phyloP scores from a whole-genome alignment of 176 grass and related monocot species.

The Oryza meridionalis region DNA sequence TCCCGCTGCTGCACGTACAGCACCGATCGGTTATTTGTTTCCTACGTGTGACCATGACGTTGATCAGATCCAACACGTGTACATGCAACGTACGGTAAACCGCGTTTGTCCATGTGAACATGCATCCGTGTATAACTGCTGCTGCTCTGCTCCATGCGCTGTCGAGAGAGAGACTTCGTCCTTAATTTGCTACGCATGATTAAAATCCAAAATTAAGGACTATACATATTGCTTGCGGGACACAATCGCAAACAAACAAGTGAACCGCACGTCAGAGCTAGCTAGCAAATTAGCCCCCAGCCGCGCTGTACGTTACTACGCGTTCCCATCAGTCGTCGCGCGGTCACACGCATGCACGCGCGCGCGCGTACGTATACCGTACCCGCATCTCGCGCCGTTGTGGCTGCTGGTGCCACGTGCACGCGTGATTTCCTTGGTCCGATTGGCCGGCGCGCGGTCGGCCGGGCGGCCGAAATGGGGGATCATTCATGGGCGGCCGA shows the following conservation, averaged over 20 bases:
- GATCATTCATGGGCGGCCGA: conserved; percentile 1
- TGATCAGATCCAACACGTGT: neutral
- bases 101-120: conserved; percentile 34
- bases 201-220: neutral
- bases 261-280: neutral
- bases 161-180: neutral
- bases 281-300: neutral
- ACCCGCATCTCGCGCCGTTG: neutral
- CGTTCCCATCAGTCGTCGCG: neutral
- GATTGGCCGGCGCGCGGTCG: neutral
- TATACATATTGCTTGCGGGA: neutral
- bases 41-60: conserved; percentile 7
- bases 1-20: no score
- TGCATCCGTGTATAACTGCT: neutral
- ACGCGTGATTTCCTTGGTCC: neutral
- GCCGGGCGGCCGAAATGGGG: neutral
- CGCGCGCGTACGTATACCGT: neutral
- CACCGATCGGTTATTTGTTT: neutral
- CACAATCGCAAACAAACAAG: neutral
- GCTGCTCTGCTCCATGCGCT: no score
- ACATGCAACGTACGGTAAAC: neutral
- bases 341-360: neutral
- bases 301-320: neutral
- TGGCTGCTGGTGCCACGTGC: neutral
- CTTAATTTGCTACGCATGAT: neutral